Evolutionary conservation across 441 rosid species (phyloP), one percentile per base, ranked within the genome.

Genomic region (Syzygium malaccense): DNA sequence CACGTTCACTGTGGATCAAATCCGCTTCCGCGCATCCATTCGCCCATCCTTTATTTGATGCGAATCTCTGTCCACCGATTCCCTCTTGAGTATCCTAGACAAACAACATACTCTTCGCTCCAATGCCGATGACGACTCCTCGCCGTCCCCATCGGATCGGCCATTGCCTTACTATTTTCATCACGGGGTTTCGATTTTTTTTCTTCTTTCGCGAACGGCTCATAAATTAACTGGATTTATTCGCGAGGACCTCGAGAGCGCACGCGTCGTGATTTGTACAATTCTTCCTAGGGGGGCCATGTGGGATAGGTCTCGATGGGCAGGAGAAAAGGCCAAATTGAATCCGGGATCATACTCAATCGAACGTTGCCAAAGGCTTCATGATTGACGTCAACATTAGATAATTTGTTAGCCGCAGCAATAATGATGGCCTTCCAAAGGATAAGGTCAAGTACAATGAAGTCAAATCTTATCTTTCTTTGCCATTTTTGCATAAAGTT

Each of bases 181-280:
- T 37, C 5, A 4, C 9, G 49, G 41, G 41, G 49, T 20, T 71
- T 28, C 15, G 1, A 2, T 1, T 57, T 23, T 10, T 25, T 25
- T 57, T 4, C 1, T 3, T n/a, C n/a, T 4, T 1, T 5, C 30
- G 2, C 3, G 6, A 58, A 25, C 0, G 30, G 6, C 14, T 12
- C 14, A 3, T 58, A 5, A 37, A 28, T 25, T 3, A 4, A 41
- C 23, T 1, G 14, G 51, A 37, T 41, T 12, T 15, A 71, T 19
- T 37, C 49, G 51, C 9, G 1, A 20, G 8, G 13, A 7, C 51
- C 15, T 75, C 83, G 51, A 37, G 25, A 75, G n/a, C 3, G 12
- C 6, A 41, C 83, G 83, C 14, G 17, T 41, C 2, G 18, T 2
- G n/a, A 12, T 17, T 3, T 2, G 5, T 4, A 7, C 4, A 14